Conservation (phyloP, 2,329 filamentous ascomycete genomes). For the Phoma herbarum region DNA sequence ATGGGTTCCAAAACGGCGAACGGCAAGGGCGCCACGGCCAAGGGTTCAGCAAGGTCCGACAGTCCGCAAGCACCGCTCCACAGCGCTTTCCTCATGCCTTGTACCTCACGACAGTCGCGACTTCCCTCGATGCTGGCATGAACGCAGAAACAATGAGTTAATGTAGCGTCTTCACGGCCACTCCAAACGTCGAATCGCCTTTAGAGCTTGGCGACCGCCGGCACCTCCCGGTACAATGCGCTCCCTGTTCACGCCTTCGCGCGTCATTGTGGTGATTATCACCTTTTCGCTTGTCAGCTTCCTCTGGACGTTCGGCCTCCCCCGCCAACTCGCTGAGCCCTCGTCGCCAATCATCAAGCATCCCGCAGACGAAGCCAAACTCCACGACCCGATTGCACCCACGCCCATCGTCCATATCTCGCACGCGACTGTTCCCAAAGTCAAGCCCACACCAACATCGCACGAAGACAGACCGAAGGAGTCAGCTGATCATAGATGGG, state of each 20-base stretch:
- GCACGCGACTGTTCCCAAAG: constrained; percentile 11
- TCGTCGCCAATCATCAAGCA: constrained; percentile 37
- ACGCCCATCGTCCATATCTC: constrained; percentile 26
- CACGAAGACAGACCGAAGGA: constrained; percentile 18
- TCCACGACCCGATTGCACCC: constrained; percentile 33
- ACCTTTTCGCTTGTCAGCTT: constrained; percentile 43
- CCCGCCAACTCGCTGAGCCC: constrained; percentile 30
- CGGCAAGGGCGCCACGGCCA: constrained; percentile 7
- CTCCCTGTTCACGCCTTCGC: constrained; percentile 43
- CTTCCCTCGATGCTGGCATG: not conserved
- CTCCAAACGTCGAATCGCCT: not conserved
- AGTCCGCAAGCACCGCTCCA: constrained; percentile 11
- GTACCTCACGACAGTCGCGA: constrained; percentile 6
- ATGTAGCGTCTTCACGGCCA: constrained; percentile 9
- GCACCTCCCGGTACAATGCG: constrained; percentile 34
- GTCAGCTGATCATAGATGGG: constrained; percentile 27
- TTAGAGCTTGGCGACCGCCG: constrained; percentile 2
- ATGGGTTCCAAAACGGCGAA: not conserved
- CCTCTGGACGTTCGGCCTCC: constrained; percentile 44
- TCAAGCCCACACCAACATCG: constrained; percentile 3
- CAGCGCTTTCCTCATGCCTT: constrained; percentile 2
- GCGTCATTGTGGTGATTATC: constrained; percentile 39
- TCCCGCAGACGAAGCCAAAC: constrained; percentile 31
- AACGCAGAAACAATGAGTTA: constrained; percentile 2
- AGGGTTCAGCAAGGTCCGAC: constrained; percentile 5